Conservation (phyloP, 805 yeast genomes). For the Saturnispora sekii region DNA sequence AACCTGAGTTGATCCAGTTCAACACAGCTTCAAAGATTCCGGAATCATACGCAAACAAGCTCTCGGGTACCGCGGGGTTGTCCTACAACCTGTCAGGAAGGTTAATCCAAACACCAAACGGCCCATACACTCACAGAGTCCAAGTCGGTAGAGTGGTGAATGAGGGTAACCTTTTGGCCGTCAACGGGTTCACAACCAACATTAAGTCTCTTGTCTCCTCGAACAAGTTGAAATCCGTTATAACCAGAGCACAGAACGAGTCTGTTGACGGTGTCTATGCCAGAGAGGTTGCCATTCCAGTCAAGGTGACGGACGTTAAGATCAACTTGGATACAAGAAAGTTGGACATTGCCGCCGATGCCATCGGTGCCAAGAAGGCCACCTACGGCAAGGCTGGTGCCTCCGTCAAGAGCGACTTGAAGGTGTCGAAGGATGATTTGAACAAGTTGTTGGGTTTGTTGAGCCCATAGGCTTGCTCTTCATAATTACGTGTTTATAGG, state of each 20-base stretch:
- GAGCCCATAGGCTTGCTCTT: background rate
- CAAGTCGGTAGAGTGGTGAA: constrained; percentile 62
- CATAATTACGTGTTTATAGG: no score
- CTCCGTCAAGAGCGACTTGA: no score
- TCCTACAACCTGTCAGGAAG: constrained; percentile 63
- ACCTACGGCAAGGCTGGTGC: background rate
- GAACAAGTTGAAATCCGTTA: constrained; percentile 10
- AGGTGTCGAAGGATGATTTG: background rate
- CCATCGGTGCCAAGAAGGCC: constrained; percentile 1
- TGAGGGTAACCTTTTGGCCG: constrained; percentile 38
- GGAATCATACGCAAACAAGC: constrained; percentile 15
- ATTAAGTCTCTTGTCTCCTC: constrained; percentile 16
- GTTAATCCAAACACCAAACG: constrained; percentile 60
- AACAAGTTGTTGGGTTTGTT: constrained; percentile 3
- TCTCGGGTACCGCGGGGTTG: constrained; percentile 66
- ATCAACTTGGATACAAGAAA: constrained; percentile 16
- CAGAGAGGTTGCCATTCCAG: constrained; percentile 23
- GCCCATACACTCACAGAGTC: constrained; percentile 40
- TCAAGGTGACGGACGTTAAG: constrained; percentile 20
- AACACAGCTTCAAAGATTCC: constrained; percentile 13
- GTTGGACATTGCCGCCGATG: constrained; percentile 1
- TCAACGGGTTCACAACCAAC: constrained; percentile 37
- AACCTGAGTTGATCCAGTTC: constrained; percentile 9
- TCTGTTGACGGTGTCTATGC: constrained; percentile 22
- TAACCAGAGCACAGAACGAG: constrained; percentile 19